Evolutionary conservation across 768 basidiomycete species (phyloP).

Genomic region (Suillus bovinus): DNA sequence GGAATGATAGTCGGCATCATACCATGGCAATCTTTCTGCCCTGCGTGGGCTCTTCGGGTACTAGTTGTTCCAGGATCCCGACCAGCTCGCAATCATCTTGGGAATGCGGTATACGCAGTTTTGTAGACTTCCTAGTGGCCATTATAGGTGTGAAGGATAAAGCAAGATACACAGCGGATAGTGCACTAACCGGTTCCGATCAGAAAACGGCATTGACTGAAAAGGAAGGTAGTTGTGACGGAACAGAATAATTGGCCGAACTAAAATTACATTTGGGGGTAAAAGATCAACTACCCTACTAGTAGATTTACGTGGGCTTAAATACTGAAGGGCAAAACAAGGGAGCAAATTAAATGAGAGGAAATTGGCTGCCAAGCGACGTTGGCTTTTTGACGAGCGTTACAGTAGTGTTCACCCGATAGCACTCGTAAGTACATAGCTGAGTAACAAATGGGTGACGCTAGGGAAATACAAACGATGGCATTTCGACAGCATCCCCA

Average conservation of each 20-base stretch:
- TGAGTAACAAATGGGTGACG: background rate
- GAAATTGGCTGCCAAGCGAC: too few relatives aligned
- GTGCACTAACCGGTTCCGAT: background rate
- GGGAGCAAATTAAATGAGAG: too few relatives aligned
- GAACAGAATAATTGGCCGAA: too few relatives aligned
- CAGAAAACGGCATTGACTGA: constrained; percentile 16
- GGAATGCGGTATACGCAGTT: constrained; percentile 53
- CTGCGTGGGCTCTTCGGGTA: constrained; percentile 47
- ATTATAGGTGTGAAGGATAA: constrained; percentile 20
- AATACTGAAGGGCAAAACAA: too few relatives aligned
- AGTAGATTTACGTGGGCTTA: too few relatives aligned
- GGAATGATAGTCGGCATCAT: constrained; percentile 26
- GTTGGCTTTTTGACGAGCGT: too few relatives aligned
- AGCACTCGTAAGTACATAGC: background rate
- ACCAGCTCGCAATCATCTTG: constrained; percentile 47
- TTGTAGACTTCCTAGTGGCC: constrained; percentile 41
- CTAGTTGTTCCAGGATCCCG: constrained; percentile 64
- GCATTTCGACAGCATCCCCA: background rate
- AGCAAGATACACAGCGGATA: background rate
- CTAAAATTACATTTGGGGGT: too few relatives aligned
- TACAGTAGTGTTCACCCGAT: constrained; percentile 21
- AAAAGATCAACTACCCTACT: too few relatives aligned
- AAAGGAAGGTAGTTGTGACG: constrained; percentile 32
- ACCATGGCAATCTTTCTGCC: constrained; percentile 70
- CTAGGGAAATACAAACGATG: background rate